Percentiles rank a stretch among this genome's conserved stretches.
Evolutionary conservation across 345 rosid species (phyloP).

Genomic region (Populus davidiana): DNA sequence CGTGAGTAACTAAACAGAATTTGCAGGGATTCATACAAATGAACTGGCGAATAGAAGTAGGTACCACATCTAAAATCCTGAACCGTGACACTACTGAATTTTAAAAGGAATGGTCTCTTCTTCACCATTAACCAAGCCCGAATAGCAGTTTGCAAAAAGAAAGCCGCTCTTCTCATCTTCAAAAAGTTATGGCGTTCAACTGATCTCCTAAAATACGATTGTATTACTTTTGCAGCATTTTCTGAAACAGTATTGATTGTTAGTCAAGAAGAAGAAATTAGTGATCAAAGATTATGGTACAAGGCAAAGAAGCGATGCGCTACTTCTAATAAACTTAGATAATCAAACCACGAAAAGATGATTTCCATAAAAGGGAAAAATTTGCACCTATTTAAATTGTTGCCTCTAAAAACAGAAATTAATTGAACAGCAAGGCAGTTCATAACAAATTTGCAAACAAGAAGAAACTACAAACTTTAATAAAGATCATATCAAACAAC

Average conservation of each 20-base stretch:
- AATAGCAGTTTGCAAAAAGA: conserved; percentile 49
- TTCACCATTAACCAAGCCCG: conserved; percentile 55
- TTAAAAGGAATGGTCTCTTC: conserved; percentile 27
- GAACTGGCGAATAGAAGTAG: neutral
- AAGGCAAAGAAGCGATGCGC: no score
- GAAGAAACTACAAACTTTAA: neutral
- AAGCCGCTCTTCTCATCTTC: conserved; percentile 45
- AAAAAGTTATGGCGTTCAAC: conserved; percentile 38
- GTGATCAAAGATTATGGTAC: no score
- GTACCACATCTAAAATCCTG: conserved; percentile 37
- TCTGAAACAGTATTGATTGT: conserved; percentile 24
- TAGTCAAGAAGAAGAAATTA: no score
- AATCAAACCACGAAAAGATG: neutral
- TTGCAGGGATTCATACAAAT: neutral
- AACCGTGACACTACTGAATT: conserved; percentile 20
- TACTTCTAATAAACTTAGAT: neutral
- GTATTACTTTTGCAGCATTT: conserved; percentile 61
- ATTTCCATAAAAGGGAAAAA: neutral
- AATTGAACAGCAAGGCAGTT: neutral
- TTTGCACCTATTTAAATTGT: neutral
- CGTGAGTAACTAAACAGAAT: neutral
- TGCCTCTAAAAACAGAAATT: neutral
- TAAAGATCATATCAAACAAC: neutral
- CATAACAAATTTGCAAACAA: neutral
- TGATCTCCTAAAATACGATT: conserved; percentile 52